phyloP scores from a whole-genome alignment of 139 green algal species.

The Tetradesmus lagerheimii region DNA sequence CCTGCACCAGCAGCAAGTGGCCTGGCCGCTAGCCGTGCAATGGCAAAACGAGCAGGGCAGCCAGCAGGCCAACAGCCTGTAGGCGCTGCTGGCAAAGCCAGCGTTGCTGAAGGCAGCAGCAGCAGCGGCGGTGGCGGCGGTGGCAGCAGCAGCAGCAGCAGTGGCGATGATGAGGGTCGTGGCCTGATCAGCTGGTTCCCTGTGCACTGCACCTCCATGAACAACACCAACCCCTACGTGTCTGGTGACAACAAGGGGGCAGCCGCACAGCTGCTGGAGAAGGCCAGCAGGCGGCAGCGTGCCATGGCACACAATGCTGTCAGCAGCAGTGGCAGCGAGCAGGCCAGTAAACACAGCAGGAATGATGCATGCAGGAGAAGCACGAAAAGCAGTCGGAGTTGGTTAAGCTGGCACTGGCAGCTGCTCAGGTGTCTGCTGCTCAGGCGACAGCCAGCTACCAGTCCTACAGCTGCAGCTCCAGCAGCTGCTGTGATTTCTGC shows the following conservation, averaged over 20 bases:
- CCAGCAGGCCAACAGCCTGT: too few species aligned
- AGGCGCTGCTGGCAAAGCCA: neutral
- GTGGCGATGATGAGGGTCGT: neutral
- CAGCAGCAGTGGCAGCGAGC: neutral
- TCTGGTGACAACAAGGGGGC: conserved; percentile 90
- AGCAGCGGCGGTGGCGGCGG: neutral
- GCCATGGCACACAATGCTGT: neutral
- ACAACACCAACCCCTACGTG: conserved; percentile 85
- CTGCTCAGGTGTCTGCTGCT: conserved; percentile 1
- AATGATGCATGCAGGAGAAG: neutral
- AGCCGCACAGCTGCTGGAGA: conserved; percentile 80
- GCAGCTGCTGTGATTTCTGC: neutral
- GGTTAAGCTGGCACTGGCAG: neutral
- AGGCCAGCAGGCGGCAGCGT: conserved; percentile 34
- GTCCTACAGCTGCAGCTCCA: neutral
- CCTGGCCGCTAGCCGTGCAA: too few species aligned
- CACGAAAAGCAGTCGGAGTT: neutral
- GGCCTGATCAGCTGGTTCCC: conserved; percentile 77
- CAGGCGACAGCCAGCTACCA: neutral
- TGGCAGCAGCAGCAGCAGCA: neutral
- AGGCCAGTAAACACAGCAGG: neutral
- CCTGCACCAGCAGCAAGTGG: neutral
- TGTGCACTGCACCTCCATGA: conserved; percentile 92
- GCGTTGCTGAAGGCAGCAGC: neutral
- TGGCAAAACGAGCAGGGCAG: neutral